Evolutionary conservation across 768 basidiomycete genomes (phyloP), one percentile per base, ranked within the genome.

Genomic region (Russula compacta): DNA sequence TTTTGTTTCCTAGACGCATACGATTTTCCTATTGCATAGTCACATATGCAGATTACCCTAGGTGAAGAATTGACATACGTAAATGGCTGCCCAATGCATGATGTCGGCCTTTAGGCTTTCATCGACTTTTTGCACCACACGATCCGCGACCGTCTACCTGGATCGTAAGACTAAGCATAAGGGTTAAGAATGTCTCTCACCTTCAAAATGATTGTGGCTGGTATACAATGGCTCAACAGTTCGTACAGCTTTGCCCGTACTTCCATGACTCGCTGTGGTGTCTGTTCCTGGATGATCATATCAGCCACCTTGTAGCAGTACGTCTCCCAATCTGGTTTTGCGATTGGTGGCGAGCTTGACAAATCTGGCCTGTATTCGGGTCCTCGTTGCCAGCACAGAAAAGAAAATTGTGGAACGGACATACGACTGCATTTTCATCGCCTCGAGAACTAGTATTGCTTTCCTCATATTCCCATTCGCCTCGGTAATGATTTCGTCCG

Each of bases 271-370:
- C 85, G 83, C 57, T 86, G 83, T 19, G 97, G 93, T 33, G 85
- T 83, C 74, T 99, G 97, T 68, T 97, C 92, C 63, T 83, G 79
- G 17, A 98, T 76, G 64, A 99, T 94, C 69, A 90, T 75, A 71
- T 95, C 92, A 14, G 89, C 94, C 11, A 98, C 86, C 71, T 93
- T 92, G 66, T 86, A 79, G 67, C 95, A 97, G 71, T 97, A 99
- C 11, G 89, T 90, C 73, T 99, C 97, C 97, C 97, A 99, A 70
- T 99, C 97, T n/a, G 97, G 94, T 73, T 98, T 94, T 14, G 94
- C 92, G 59, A 95, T 92, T 38, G 81, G 79, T 59, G 93, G 74
- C 42, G 87, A 75, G 36, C 89, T 89, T 5, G 84, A 81, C 42
- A 95, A 78, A 71, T 93, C 89, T n/a, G 90, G 88, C 58, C 90